Evolutionary conservation across 1,139 yeast genomes (phyloP), one percentile per base, ranked within the genome.

Genomic region (Saccharomyces hybrid): DNA sequence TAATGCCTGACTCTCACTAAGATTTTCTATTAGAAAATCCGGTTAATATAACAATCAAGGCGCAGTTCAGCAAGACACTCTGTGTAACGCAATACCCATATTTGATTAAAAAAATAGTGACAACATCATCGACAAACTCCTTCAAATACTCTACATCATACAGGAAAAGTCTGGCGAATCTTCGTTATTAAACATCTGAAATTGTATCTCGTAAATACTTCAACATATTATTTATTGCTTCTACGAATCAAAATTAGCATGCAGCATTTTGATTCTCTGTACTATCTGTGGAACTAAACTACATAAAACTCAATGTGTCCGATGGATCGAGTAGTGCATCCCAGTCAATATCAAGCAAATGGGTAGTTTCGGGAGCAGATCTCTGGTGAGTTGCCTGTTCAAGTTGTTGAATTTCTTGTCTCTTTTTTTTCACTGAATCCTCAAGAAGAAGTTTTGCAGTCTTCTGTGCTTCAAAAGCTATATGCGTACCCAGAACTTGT

Each of bases 321-420:
- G 57, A 51, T 29, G 58, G 58, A 34, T 55, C 58, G 11, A 54
- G 42, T 11, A 55, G 31, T 2, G 49, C 50, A 42, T 55, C 53
- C 58, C 58, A 55, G 31, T 55, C 53, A 42, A 55, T 54, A 24
- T 51, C 55, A 7, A 49, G 50, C 5, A 42, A 27, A 12, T 34
- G 46, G 6, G 19, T 26, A n/a, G 27, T 27, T 14, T 47, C 50
- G n/a, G 42, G 21, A 19, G 34, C 21, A 4, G 56, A 38, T 12
- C 48, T 52, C 14, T 24, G 38, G n/a, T 51, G 53, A 11, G 42
- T 44, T 1, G 58, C 57, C n/a, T 47, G 42, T 26, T 47, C 56
- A 28, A 55, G 47, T 12, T 54, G 53, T 8, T 51, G 34, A n/a
- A 55, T 34, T 47, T 55, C 54, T 19, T 44, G 52, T 26, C 38